Conservation (phyloP, 2,329 filamentous ascomycete species). For the Verticillium nubilum region DNA sequence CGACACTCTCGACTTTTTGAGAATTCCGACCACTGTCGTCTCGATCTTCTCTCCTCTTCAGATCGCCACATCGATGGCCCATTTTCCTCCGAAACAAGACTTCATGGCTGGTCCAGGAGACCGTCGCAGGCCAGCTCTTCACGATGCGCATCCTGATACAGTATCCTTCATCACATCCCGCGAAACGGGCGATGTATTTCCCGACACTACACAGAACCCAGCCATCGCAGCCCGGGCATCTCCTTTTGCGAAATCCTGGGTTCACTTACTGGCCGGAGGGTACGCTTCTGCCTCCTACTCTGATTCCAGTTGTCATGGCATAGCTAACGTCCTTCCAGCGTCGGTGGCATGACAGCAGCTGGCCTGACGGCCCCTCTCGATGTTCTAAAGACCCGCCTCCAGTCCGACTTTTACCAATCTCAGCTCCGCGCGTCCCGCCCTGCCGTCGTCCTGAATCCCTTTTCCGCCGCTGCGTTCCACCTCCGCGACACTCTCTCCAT, state of each 20-base stretch:
- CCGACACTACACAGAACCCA: conserved; percentile 29
- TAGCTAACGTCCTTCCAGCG: conserved; percentile 37
- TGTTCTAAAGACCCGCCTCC: conserved; percentile 86
- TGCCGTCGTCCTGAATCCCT: conserved; percentile 58
- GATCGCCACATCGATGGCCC: conserved; percentile 21
- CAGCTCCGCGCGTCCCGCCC: conserved; percentile 66
- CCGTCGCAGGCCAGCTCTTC: conserved; percentile 10
- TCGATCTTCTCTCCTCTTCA: background rate
- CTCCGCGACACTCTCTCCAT: conserved; percentile 84
- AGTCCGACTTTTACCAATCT: conserved; percentile 90
- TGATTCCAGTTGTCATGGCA: background rate
- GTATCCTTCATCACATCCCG: conserved; percentile 34
- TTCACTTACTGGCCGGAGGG: conserved; percentile 89
- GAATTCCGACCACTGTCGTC: background rate
- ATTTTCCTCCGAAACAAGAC: conserved; percentile 18
- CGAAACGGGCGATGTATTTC: conserved; percentile 53
- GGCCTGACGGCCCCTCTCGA: conserved; percentile 92
- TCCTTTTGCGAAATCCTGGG: conserved; percentile 73
- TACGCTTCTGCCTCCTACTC: conserved; percentile 36
- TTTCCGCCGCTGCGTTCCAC: conserved; percentile 65
- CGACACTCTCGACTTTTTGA: background rate
- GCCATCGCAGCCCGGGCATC: conserved; percentile 27
- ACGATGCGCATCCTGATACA: conserved; percentile 5
- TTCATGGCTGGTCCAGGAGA: conserved; percentile 26
- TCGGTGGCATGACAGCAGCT: conserved; percentile 86